Conservation (phyloP, 2,329 filamentous ascomycete species). For the Fusarium sororula region DNA sequence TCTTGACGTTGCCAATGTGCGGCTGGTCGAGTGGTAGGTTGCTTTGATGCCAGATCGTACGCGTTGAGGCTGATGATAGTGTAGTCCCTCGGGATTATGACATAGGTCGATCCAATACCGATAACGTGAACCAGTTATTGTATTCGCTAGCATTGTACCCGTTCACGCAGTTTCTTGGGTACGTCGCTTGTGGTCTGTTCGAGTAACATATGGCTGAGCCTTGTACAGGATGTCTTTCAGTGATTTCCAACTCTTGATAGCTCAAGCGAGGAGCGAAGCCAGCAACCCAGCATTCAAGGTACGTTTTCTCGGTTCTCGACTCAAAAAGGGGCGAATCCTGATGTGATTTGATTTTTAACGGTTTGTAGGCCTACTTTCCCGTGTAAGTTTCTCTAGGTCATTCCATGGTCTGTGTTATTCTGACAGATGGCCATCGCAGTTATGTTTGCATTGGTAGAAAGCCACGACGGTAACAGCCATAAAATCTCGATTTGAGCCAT, state of each 20-base stretch:
- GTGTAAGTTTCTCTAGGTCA: slow-evolving; percentile 55
- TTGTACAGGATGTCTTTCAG: slow-evolving; percentile 61
- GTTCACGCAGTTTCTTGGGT: slow-evolving; percentile 61
- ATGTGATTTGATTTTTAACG: background rate
- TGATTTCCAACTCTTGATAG: slow-evolving; percentile 66
- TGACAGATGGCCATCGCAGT: slow-evolving; percentile 47
- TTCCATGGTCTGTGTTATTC: background rate
- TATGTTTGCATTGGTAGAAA: slow-evolving; percentile 72
- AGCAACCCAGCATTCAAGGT: slow-evolving; percentile 66
- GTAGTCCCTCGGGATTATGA: slow-evolving; percentile 60
- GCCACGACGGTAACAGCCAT: slow-evolving; percentile 45
- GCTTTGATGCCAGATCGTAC: background rate
- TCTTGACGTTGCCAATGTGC: slow-evolving; percentile 75
- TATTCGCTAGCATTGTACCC: slow-evolving; percentile 66
- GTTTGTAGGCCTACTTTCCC: slow-evolving; percentile 66
- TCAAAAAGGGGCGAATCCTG: background rate
- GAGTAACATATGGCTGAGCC: background rate
- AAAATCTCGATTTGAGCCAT: background rate
- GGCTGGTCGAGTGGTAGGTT: slow-evolving; percentile 72
- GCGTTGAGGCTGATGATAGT: background rate
- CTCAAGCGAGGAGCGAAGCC: slow-evolving; percentile 64
- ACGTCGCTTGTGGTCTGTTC: slow-evolving; percentile 33
- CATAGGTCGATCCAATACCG: slow-evolving; percentile 63
- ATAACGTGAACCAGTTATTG: slow-evolving; percentile 64
- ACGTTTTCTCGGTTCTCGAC: slow-evolving; percentile 16